Conservation (phyloP, 2,329 filamentous ascomycete genomes). For the Pseudogymnoascus sp. region DNA sequence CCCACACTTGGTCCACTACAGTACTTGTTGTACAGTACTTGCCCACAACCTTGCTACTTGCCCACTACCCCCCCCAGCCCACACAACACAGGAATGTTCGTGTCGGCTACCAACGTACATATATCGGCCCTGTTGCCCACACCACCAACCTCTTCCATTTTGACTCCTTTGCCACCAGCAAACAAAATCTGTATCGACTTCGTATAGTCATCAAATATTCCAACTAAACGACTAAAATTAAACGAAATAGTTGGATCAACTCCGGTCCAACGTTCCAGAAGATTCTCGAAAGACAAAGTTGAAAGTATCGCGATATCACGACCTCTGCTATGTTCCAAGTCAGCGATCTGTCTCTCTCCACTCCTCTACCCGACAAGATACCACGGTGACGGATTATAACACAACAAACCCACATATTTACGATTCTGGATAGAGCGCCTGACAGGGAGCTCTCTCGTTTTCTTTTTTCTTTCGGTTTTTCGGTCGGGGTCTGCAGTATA, state of each 20-base stretch:
- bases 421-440: conserved; percentile 7
- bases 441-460: neutral
- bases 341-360: conserved; percentile 2
- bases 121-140: conserved; percentile 1
- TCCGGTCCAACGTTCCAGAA: conserved; percentile 1
- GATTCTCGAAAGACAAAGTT: neutral
- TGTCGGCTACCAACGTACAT: neutral
- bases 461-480: conserved; percentile 6
- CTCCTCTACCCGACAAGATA: conserved; percentile 10
- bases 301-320: neutral
- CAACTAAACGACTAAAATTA: neutral
- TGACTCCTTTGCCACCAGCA: conserved; percentile 5
- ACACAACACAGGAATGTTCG: neutral
- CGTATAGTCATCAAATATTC: neutral
- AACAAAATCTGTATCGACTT: conserved; percentile 5
- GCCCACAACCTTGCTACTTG: neutral
- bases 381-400: conserved; percentile 9
- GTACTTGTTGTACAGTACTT: too few species aligned
- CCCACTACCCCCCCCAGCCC: conserved; percentile 1
- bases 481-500: conserved; percentile 3
- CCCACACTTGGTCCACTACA: neutral
- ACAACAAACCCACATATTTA: conserved; percentile 8
- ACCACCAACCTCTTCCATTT: conserved; percentile 6
- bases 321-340: conserved; percentile 10
- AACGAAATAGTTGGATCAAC: conserved; percentile 7